These are phyloP conservation scores for Psophocarpus tetragonolobus DNA, from an alignment of 306 rosid genomes.

Conservation along the genomic window DNA sequence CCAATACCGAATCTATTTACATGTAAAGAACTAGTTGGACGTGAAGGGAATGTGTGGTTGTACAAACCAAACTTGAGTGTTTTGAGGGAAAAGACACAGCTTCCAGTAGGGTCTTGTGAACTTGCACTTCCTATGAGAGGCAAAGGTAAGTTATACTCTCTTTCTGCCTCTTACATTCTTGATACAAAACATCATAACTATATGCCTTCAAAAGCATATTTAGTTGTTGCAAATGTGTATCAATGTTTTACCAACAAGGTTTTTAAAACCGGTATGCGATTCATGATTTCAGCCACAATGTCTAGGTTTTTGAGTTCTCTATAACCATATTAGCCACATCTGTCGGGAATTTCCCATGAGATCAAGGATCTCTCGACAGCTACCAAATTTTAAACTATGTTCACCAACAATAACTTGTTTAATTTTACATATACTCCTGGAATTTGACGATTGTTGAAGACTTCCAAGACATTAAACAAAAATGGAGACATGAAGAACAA, in stretches of 20 bases:
- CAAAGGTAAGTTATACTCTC: constrained; percentile 58
- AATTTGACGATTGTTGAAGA: background rate
- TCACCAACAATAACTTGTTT: background rate
- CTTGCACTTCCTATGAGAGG: constrained; percentile 85
- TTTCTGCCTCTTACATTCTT: background rate
- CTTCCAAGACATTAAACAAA: background rate
- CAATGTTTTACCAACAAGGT: background rate
- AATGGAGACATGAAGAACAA: constrained; percentile 10
- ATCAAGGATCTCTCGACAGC: background rate
- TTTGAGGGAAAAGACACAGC: constrained; percentile 66
- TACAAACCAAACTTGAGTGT: constrained; percentile 74
- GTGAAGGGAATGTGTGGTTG: constrained; percentile 72
- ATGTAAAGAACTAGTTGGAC: constrained; percentile 70
- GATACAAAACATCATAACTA: constrained; percentile 7
- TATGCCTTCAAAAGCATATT: constrained; percentile 9
- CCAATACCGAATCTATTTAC: constrained; percentile 78
- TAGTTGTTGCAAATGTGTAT: background rate
- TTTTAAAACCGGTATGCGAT: background rate
- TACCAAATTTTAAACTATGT: background rate
- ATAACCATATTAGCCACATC: background rate
- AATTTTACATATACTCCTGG: background rate
- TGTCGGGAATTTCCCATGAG: background rate
- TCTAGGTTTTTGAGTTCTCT: background rate
- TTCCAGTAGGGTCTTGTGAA: constrained; percentile 92
- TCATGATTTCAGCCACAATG: background rate